Conservation (phyloP, 805 yeast species). For the Kazachstania africana region DNA sequence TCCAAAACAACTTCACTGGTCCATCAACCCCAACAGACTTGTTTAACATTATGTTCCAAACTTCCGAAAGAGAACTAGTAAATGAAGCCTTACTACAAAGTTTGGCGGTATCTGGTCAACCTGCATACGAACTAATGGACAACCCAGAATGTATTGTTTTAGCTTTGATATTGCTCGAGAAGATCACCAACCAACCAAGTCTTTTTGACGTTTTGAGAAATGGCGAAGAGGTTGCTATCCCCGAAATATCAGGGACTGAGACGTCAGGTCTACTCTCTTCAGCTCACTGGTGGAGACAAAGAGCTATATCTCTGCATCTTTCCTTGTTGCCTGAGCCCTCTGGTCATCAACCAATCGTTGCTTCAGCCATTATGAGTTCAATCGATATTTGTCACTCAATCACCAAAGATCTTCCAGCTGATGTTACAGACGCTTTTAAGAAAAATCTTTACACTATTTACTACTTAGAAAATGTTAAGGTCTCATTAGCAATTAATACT, state of each 20-base stretch:
- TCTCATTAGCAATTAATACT: constrained; percentile 47
- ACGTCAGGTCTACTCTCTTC: constrained; percentile 34
- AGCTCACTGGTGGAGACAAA: constrained; percentile 63
- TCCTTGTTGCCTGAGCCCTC: constrained; percentile 56
- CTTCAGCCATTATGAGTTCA: constrained; percentile 24
- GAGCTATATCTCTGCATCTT: constrained; percentile 53
- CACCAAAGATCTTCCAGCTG: constrained; percentile 14
- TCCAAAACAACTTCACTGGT: constrained; percentile 76
- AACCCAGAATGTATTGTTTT: constrained; percentile 36
- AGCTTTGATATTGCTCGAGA: constrained; percentile 35
- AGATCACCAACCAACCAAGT: constrained; percentile 25
- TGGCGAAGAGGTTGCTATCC: constrained; percentile 7
- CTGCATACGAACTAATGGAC: constrained; percentile 50
- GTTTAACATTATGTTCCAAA: constrained; percentile 18
- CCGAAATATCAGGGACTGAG: constrained; percentile 14
- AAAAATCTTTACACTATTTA: constrained; percentile 35
- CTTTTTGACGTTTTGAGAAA: constrained; percentile 17
- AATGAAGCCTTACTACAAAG: constrained; percentile 23
- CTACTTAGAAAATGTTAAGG: constrained; percentile 58
- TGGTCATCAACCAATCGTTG: constrained; percentile 30
- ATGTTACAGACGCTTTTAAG: constrained; percentile 18
- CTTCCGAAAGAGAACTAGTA: neutral
- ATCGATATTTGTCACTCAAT: constrained; percentile 20
- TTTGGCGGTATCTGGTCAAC: constrained; percentile 53
- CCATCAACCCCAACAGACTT: constrained; percentile 42